Conservation (phyloP, 352 stramenopile species). For the Globisporangium middletonii region DNA sequence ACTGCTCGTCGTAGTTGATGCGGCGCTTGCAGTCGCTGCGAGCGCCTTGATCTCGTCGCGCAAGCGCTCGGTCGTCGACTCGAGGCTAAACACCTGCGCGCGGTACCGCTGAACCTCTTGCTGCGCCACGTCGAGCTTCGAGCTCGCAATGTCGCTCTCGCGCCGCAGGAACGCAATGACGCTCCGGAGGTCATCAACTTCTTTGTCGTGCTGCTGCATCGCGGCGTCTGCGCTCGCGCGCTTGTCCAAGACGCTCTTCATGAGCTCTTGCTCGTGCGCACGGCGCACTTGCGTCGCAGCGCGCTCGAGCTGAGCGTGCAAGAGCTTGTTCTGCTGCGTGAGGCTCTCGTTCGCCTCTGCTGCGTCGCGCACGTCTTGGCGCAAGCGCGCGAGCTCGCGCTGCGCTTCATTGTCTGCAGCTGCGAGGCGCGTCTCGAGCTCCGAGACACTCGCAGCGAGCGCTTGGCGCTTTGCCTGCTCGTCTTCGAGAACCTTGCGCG, state of each 20-base stretch:
- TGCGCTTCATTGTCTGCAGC: conserved; percentile 31
- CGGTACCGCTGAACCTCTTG: conserved; percentile 62
- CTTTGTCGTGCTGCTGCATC: conserved; percentile 33
- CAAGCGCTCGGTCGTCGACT: conserved; percentile 53
- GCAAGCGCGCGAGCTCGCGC: conserved; percentile 27
- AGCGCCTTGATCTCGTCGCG: conserved; percentile 50
- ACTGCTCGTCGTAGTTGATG: neutral
- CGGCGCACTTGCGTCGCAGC: conserved; percentile 49
- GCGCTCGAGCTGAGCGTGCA: conserved; percentile 68
- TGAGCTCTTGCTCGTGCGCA: conserved; percentile 48
- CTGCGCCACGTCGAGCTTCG: conserved; percentile 63
- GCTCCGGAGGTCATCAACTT: conserved; percentile 66
- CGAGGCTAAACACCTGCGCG: conserved; percentile 43
- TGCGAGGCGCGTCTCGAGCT: conserved; percentile 35
- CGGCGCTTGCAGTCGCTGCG: conserved; percentile 11
- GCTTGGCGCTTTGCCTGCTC: conserved; percentile 31
- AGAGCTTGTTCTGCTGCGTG: conserved; percentile 60
- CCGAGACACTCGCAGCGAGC: conserved; percentile 26
- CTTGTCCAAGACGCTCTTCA: conserved; percentile 18
- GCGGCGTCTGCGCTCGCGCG: neutral
- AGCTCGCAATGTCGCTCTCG: conserved; percentile 57
- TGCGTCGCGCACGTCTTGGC: conserved; percentile 48
- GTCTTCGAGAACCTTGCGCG: conserved; percentile 49
- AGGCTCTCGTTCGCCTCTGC: conserved; percentile 42
- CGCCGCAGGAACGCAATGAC: conserved; percentile 67